Base-by-base conservation (phyloP, 805 yeast genomes). In the Priceomyces castillae region DNA sequence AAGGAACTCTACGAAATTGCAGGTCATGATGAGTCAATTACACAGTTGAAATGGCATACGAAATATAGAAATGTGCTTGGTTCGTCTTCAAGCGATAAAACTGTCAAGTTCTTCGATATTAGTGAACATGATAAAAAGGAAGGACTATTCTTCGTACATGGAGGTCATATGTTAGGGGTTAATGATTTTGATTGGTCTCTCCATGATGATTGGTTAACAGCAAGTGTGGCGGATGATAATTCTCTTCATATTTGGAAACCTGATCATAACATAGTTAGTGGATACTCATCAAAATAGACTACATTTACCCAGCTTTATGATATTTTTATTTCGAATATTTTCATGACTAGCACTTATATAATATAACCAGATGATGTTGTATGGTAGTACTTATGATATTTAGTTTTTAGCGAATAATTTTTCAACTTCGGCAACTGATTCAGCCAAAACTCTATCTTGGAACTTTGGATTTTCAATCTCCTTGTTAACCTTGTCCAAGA, bases 381-480 rank as follows among this genome's bases (percentile, higher is more conserved):
- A 37, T 26, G 26, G 31, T 37, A 26, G 15, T 7, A 37, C 15
- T 28, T 12, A 28, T 37, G 38, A 38, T 28, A 40, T 40, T 52
- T 59, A 65, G 53, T 65, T 65, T 62, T 67, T 69, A 47, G 82
- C 75, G 58, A 89, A 89, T 68, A 86, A 73, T 70, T 80, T 84
- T 81, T 94, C 99, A 59, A 92, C 78, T 62, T 94, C 98, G 61
- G 86, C 77, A 57, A 94, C 84, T 56, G 97, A 81, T 78, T 94
- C 97, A 61, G 82, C 80, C 69, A 94, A 84, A 44, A 89, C 85
- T 70, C 76, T 84, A 56, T 89, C 95, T 80, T 92, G 97, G 86
- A 90, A 89, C 77, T 87, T 87, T 49, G 96, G 82, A 74, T 85
- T 84, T 58, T 76, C 71, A 57, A 94, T 71, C 73, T 89, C 94